Conservation (phyloP, 2,329 filamentous ascomycete species). For the Lecanicillium sp. region DNA sequence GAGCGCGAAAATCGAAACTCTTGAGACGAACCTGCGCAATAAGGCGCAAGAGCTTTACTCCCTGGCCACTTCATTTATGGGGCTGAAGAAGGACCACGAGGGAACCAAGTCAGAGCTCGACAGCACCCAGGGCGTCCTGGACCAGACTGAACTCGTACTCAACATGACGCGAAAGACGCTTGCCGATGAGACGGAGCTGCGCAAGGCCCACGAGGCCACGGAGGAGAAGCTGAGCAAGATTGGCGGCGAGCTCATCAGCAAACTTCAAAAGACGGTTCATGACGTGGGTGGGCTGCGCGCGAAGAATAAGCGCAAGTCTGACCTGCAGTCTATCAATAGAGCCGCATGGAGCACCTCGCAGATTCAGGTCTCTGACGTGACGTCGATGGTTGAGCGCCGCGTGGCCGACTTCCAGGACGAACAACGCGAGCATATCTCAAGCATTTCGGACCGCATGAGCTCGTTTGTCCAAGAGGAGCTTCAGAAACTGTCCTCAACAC, state of each 20-base stretch:
- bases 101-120: conserved; percentile 65
- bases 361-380: conserved; percentile 68
- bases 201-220: conserved; percentile 79
- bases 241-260: conserved; percentile 70
- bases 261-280: conserved; percentile 67
- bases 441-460: conserved; percentile 66
- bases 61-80: conserved; percentile 80
- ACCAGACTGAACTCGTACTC: conserved; percentile 82
- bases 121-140: conserved; percentile 72
- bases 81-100: conserved; percentile 85
- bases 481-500: conserved; percentile 62
- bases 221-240: conserved; percentile 70
- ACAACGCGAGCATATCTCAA: conserved; percentile 64
- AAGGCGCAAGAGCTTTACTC: conserved; percentile 90
- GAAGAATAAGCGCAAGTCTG: conserved; percentile 79
- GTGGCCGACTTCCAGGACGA: conserved; percentile 66
- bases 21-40: conserved; percentile 84
- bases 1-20: conserved; percentile 81
- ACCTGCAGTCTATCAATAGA: conserved; percentile 74
- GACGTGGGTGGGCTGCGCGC: conserved; percentile 79
- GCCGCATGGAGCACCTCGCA: conserved; percentile 73
- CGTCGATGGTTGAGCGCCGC: conserved; percentile 67
- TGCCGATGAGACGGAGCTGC: conserved; percentile 70
- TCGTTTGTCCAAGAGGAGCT: conserved; percentile 71
- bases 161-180: conserved; percentile 69